Conservation (phyloP, 2,329 filamentous ascomycete species). For the Penicillium sp. region DNA sequence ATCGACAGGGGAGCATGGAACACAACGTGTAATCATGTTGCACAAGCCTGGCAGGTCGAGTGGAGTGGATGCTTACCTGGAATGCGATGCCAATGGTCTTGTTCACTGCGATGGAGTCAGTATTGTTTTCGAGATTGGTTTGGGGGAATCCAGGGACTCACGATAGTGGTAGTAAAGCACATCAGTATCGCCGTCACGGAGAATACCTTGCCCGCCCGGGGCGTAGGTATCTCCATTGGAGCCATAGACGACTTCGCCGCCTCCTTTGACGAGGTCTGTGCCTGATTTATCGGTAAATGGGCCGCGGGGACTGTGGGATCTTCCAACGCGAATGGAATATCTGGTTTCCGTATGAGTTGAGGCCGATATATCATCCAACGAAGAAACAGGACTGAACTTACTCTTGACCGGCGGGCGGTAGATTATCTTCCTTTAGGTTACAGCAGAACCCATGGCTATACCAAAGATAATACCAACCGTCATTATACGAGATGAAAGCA, state of each 20-base stretch:
- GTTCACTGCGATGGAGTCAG: constrained; percentile 26
- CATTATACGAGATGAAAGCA: constrained; percentile 29
- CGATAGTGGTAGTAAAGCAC: constrained; percentile 38
- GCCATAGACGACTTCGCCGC: constrained; percentile 59
- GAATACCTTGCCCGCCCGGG: constrained; percentile 62
- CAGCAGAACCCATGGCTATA: constrained; percentile 37
- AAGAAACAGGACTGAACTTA: constrained; percentile 12
- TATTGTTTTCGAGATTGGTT: background rate
- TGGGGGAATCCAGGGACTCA: constrained; percentile 15
- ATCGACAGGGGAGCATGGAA: constrained; percentile 15
- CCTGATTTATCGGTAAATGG: constrained; percentile 54
- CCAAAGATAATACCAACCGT: constrained; percentile 36
- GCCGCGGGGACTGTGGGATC: constrained; percentile 51
- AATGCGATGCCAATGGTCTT: constrained; percentile 30
- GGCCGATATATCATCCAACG: background rate
- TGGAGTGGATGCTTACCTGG: constrained; percentile 21
- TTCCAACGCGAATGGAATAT: constrained; percentile 63
- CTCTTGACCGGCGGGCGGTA: constrained; percentile 54
- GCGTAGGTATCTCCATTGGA: constrained; percentile 61
- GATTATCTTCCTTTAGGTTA: constrained; percentile 24
- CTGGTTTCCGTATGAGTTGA: constrained; percentile 16
- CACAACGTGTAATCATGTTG: constrained; percentile 5
- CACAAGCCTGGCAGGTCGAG: constrained; percentile 11
- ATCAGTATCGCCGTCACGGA: constrained; percentile 43
- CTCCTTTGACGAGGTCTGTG: constrained; percentile 53